Base-by-base conservation (phyloP, 768 basidiomycete genomes). In the Calocybe indica region DNA sequence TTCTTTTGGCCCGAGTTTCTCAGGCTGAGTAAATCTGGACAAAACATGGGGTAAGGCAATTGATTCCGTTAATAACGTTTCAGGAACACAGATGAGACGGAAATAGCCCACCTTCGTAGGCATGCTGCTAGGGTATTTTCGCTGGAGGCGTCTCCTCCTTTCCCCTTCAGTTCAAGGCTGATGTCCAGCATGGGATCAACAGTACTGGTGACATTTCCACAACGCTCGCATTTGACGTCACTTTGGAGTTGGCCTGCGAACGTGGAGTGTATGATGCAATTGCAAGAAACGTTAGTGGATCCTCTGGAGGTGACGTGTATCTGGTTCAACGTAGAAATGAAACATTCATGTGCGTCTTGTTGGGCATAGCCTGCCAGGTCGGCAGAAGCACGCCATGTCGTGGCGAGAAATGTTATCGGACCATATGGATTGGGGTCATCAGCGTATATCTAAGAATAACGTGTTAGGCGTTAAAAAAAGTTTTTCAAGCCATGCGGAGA, bases 281-380 rank as follows among this genome's bases (percentile, higher is more conserved):
- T 89, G 63, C 93, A 95, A 14, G 82, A 80, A 22, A 85, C 72
- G 56, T 85, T 82, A 8, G 85, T 88, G 46, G 80, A 81, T 1
- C 87, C 82, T 35, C 84, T 74, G 8, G 85, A 85, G 34, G 80
- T 87, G 13, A 73, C 71, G 61, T 98, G 94, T 8, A 96, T 87
- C 54, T 92, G 87, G 58, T 94, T 93, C 22, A 97, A 71, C 0
- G 83, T 79, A 12, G 84, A 76, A 29, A 91, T 88, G 63, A 91
- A 88, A 60, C 83, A 87, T 62, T 91, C 86, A 71, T 94, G 92
- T 2, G 92, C 90, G 52, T 97, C 94, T 59, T 95, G 95, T 62
- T 98, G 95, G 0, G 90, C 82, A 58, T 97, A 92, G 2, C 93
- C 94, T 5, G 91, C 81, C 28, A 97, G 72, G 51, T 95, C 92